These are phyloP conservation scores for Lactifluus subvellereus DNA, from an alignment of 768 basidiomycete species.

Conservation along the genomic window DNA sequence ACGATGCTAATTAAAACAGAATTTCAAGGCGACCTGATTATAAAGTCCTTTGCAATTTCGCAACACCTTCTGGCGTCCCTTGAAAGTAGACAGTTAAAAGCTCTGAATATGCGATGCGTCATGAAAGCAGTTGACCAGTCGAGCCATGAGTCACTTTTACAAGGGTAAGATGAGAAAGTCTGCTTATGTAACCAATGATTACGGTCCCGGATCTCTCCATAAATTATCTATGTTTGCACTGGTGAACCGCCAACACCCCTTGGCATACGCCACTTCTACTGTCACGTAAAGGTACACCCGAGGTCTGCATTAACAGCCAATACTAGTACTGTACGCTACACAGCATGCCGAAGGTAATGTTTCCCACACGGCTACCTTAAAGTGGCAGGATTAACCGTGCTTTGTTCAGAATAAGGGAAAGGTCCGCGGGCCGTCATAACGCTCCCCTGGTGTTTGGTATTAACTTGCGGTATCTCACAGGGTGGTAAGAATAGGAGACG, in stretches of 20 bases:
- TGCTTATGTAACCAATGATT: too few relatives aligned
- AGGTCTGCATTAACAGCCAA: not conserved
- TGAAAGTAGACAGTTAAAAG: too few relatives aligned
- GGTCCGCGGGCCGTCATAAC: constrained; percentile 33
- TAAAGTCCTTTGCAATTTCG: too few relatives aligned
- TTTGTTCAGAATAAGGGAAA: constrained; percentile 64
- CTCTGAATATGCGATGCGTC: too few relatives aligned
- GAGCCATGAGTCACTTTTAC: too few relatives aligned
- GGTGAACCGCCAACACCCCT: not conserved
- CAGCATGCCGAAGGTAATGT: constrained; percentile 23
- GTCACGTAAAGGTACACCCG: not conserved
- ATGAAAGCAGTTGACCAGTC: too few relatives aligned
- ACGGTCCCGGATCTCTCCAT: too few relatives aligned
- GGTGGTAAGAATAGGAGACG: constrained; percentile 99
- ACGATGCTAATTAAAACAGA: too few relatives aligned
- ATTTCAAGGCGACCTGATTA: too few relatives aligned
- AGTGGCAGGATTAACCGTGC: not conserved
- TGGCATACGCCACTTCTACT: not conserved
- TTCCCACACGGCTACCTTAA: not conserved
- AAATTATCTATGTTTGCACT: too few relatives aligned
- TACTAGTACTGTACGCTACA: not conserved
- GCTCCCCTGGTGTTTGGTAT: constrained; percentile 5
- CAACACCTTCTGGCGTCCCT: too few relatives aligned
- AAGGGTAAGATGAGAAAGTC: too few relatives aligned
- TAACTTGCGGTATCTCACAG: constrained; percentile 38